phyloP scores from a whole-genome alignment of 306 rosid genomes.

The Lathyrus tuberosus region DNA sequence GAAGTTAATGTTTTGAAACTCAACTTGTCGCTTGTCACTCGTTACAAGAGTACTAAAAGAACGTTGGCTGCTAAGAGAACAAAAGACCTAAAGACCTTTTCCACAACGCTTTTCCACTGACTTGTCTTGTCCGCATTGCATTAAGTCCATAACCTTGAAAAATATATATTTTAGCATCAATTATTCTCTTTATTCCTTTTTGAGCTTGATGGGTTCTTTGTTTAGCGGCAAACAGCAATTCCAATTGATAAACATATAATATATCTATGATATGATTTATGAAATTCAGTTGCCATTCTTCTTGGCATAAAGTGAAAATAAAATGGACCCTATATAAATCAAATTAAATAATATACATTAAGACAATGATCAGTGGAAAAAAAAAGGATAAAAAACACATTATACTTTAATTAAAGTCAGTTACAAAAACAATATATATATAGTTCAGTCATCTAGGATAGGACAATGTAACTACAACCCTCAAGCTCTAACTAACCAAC shows the following conservation, averaged over 20 bases:
- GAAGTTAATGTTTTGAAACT: neutral
- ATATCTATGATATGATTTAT: too few relatives aligned
- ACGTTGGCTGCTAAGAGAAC: too few relatives aligned
- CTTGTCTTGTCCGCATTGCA: too few relatives aligned
- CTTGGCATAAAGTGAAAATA: neutral
- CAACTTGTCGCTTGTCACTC: conserved; percentile 4
- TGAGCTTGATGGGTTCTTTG: neutral
- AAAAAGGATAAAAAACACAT: neutral
- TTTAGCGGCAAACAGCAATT: neutral
- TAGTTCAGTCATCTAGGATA: neutral
- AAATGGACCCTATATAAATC: neutral
- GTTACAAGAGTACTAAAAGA: neutral
- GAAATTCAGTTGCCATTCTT: too few relatives aligned
- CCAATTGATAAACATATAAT: too few relatives aligned
- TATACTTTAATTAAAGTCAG: conserved; percentile 1
- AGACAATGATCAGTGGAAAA: neutral
- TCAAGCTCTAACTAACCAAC: conserved; percentile 17
- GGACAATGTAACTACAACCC: conserved; percentile 23
- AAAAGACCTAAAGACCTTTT: neutral
- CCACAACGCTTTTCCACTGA: too few relatives aligned
- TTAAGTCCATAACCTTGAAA: neutral
- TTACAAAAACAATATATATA: conserved; percentile 28
- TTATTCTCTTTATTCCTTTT: neutral
- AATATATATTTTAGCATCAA: neutral
- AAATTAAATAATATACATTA: neutral